Evolutionary conservation across 1,284 basidiomycete genomes (phyloP).

Genomic region (Retiboletus flavoniger): DNA sequence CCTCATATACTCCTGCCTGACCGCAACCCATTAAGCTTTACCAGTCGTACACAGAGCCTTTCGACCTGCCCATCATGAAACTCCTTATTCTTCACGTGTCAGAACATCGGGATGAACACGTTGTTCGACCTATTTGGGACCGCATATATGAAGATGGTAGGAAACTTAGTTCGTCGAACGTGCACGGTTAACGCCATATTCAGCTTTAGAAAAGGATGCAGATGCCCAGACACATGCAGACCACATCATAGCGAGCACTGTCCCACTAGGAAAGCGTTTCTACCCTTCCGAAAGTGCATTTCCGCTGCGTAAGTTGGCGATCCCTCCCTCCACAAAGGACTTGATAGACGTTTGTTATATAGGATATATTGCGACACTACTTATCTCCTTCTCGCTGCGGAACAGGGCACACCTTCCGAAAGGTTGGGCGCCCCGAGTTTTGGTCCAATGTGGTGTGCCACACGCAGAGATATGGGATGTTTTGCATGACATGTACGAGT

Average conservation of each 20-base stretch:
- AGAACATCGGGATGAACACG: constrained; percentile 82
- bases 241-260: constrained; percentile 60
- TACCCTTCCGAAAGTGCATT: constrained; percentile 91
- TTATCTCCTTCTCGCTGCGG: constrained; percentile 68
- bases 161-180: constrained; percentile 23
- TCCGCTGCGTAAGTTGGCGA: constrained; percentile 64
- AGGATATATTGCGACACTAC: constrained; percentile 69
- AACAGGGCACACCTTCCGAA: constrained; percentile 58
- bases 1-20: constrained; percentile 11
- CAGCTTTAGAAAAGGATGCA: constrained; percentile 50
- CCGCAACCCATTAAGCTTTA: constrained; percentile 62
- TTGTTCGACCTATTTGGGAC: constrained; percentile 87
- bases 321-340: background rate
- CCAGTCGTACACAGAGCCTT: constrained; percentile 84
- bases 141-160: constrained; percentile 78
- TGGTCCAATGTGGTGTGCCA: constrained; percentile 76
- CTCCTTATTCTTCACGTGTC: constrained; percentile 92
- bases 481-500: constrained; percentile 84
- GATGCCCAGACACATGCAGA: constrained; percentile 57
- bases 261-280: constrained; percentile 78
- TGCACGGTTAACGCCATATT: constrained; percentile 8
- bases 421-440: constrained; percentile 79
- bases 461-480: constrained; percentile 81
- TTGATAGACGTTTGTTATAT: constrained; percentile 6
- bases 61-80: constrained; percentile 82